Evolutionary conservation across 23 red algal genomes (phyloP).

Genomic region (Gracilariopsis chorda): DNA sequence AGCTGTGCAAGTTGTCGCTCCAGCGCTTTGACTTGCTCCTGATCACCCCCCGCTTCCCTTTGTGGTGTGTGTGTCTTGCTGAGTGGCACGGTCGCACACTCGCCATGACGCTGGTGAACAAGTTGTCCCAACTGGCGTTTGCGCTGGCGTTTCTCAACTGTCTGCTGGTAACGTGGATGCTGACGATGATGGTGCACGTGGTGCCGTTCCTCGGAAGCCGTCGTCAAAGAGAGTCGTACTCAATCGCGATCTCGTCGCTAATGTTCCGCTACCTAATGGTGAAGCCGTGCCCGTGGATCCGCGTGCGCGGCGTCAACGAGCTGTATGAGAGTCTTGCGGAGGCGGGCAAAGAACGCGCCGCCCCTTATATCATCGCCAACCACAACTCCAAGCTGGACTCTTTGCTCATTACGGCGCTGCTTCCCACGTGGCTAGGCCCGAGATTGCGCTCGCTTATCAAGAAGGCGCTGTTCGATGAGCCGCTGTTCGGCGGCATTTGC

Average conservation of each 20-base stretch:
- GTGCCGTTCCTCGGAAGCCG: background rate
- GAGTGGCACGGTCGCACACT: background rate
- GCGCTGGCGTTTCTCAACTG: conserved; percentile 33
- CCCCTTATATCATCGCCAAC: conserved; percentile 64
- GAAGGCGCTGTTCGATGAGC: conserved; percentile 41
- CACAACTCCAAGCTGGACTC: conserved; percentile 75
- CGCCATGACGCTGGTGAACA: background rate
- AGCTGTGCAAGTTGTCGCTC: background rate
- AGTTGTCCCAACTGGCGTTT: background rate
- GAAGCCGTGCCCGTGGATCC: conserved; percentile 43
- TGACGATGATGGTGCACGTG: conserved; percentile 21
- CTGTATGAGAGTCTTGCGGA: background rate
- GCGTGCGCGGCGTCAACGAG: conserved; percentile 11
- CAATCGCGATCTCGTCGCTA: conserved; percentile 17
- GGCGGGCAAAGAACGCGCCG: background rate
- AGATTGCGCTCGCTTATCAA: conserved; percentile 64
- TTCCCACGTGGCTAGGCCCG: conserved; percentile 29
- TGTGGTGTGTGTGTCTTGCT: background rate
- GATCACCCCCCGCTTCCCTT: background rate
- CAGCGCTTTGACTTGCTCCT: background rate
- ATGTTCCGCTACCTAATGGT: conserved; percentile 49
- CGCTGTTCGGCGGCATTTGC: conserved; percentile 66
- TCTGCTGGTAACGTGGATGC: conserved; percentile 11
- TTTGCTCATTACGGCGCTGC: conserved; percentile 54
- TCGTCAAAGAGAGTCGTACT: background rate